phyloP scores from a whole-genome alignment of 257 asterid genomes.

The Mitragyna speciosa region DNA sequence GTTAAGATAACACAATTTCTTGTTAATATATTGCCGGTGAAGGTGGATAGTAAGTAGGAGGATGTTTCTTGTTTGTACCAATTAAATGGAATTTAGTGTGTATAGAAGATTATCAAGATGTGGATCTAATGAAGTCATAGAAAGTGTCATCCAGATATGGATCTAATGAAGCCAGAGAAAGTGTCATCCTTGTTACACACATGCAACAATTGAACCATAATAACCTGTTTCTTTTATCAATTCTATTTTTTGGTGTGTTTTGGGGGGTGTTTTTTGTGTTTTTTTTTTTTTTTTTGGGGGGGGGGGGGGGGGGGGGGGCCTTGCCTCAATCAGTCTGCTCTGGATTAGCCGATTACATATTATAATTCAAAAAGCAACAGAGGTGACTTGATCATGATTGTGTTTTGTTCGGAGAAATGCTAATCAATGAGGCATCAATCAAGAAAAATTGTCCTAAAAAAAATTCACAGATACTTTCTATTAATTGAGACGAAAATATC shows the following conservation, averaged over 20 bases:
- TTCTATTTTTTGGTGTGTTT: no score
- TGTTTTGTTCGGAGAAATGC: no score
- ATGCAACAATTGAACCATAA: not conserved
- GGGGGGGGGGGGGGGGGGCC: no score
- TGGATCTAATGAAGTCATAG: not conserved
- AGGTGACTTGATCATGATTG: not conserved
- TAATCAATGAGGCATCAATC: not conserved
- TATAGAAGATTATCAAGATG: not conserved
- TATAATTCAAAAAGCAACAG: not conserved
- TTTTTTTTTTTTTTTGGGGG: no score
- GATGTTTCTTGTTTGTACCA: not conserved
- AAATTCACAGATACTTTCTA: not conserved
- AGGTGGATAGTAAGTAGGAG: not conserved
- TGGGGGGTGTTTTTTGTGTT: no score
- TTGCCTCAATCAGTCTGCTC: no score
- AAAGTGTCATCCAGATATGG: not conserved
- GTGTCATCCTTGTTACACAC: not conserved
- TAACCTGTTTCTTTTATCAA: no score
- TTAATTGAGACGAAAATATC: not conserved
- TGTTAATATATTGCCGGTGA: not conserved
- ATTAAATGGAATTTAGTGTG: not conserved
- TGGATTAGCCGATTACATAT: not conserved
- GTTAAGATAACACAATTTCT: not conserved
- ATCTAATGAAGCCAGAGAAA: no score
- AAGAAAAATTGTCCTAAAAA: not conserved